These are phyloP conservation scores for Auxenochlorella pyrenoidosa DNA, from an alignment of 139 green algal species.

Conservation along the genomic window DNA sequence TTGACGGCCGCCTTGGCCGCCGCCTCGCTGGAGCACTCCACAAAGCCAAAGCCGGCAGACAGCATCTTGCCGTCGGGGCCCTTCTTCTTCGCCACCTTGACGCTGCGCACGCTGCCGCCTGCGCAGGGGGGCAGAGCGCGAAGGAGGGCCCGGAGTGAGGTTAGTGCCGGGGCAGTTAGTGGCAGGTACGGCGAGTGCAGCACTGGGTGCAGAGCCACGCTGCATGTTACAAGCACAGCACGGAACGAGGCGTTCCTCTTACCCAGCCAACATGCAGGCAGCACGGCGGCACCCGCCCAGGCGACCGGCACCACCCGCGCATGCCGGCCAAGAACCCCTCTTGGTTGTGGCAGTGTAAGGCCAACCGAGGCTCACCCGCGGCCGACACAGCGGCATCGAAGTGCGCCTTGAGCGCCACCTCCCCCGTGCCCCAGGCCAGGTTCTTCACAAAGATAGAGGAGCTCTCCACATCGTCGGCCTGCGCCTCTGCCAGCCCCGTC, in stretches of 20 bases:
- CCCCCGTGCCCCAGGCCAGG: conserved; percentile 88
- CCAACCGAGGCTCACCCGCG: conserved; percentile 60
- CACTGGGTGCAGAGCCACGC: too few relatives aligned
- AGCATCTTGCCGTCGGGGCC: conserved; percentile 66
- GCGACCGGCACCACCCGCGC: too few relatives aligned
- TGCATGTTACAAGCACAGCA: too few relatives aligned
- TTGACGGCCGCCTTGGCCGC: conserved; percentile 73
- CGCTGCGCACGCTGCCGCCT: conserved; percentile 66
- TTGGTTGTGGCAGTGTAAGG: too few relatives aligned
- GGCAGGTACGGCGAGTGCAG: not conserved
- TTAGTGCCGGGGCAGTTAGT: not conserved
- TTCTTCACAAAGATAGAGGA: conserved; percentile 96
- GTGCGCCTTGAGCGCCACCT: conserved; percentile 69
- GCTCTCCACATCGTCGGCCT: conserved; percentile 43
- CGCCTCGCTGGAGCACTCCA: conserved; percentile 82
- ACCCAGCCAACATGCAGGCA: too few relatives aligned
- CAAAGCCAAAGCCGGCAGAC: conserved; percentile 90
- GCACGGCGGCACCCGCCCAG: too few relatives aligned
- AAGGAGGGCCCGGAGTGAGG: too few relatives aligned
- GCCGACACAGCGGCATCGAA: conserved; percentile 75
- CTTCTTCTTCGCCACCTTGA: conserved; percentile 65
- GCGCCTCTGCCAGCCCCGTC: conserved; percentile 30
- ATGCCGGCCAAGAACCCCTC: too few relatives aligned
- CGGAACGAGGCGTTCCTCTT: too few relatives aligned
- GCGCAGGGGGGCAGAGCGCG: conserved; percentile 13